These are phyloP conservation scores for Penicillium vulpinum DNA, from an alignment of 2,329 filamentous ascomycete species.

Conservation along the genomic window DNA sequence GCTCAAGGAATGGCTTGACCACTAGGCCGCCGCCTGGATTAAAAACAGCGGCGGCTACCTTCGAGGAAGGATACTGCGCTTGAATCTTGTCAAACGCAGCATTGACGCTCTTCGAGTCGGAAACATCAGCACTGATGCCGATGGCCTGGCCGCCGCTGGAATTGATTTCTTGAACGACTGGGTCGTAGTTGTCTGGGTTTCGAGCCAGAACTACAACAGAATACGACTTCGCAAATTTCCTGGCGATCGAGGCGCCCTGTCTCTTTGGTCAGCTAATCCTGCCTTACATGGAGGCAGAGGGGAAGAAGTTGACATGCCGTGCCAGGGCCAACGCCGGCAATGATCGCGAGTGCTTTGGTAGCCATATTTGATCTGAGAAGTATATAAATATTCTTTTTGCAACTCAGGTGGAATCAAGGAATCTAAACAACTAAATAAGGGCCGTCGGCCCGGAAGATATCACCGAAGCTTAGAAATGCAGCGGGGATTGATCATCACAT, in stretches of 20 bases:
- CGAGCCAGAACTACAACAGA: constrained; percentile 61
- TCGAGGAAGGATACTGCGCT: constrained; percentile 51
- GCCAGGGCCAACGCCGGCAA: constrained; percentile 50
- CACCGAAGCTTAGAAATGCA: constrained; percentile 28
- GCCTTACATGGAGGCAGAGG: background rate
- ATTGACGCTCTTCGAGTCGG: constrained; percentile 54
- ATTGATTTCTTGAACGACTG: constrained; percentile 61
- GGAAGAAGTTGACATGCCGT: constrained; percentile 32
- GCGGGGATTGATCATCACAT: constrained; percentile 26
- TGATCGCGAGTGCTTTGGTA: constrained; percentile 46
- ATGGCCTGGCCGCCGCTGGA: constrained; percentile 58
- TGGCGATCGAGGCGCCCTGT: constrained; percentile 59
- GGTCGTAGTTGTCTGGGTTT: constrained; percentile 57
- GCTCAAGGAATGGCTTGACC: constrained; percentile 62
- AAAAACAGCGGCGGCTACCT: constrained; percentile 58
- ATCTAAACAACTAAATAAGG: constrained; percentile 11
- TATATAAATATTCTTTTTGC: background rate
- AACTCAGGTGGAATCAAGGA: background rate
- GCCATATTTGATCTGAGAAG: constrained; percentile 25
- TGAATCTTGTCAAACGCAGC: constrained; percentile 56
- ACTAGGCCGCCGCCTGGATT: constrained; percentile 60
- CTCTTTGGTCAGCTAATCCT: constrained; percentile 42
- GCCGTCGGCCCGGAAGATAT: constrained; percentile 2
- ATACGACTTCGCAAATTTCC: constrained; percentile 60
- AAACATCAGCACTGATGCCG: constrained; percentile 61